Evolutionary conservation across 805 yeast genomes (phyloP).

Genomic region (Myxozyma mucilagina): DNA sequence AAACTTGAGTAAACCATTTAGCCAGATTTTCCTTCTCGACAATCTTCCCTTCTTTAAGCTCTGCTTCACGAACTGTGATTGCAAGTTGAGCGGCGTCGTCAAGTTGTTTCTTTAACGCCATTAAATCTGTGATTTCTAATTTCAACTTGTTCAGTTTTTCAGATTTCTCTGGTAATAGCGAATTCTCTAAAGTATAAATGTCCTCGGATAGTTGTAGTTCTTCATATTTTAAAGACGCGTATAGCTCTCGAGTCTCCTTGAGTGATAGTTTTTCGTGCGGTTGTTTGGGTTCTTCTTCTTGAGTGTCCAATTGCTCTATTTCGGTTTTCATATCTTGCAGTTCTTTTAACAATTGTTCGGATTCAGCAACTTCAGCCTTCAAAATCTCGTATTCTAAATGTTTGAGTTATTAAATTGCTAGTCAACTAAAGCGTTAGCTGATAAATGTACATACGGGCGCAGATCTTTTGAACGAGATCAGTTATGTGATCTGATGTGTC

Average conservation of each 20-base stretch:
- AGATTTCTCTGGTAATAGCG: slow-evolving; percentile 20
- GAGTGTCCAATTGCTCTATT: slow-evolving; percentile 39
- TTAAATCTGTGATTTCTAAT: slow-evolving; percentile 24
- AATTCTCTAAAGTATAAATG: slow-evolving; percentile 25
- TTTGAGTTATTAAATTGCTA: background rate
- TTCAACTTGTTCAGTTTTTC: slow-evolving; percentile 18
- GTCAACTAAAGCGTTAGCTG: too few species aligned
- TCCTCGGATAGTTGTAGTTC: slow-evolving; percentile 18
- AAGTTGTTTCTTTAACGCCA: slow-evolving; percentile 6
- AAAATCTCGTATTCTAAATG: slow-evolving; percentile 26
- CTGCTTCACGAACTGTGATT: slow-evolving; percentile 21
- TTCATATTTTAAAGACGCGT: slow-evolving; percentile 35
- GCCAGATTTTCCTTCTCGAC: slow-evolving; percentile 29
- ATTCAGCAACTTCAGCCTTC: slow-evolving; percentile 34
- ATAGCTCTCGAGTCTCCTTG: slow-evolving; percentile 38
- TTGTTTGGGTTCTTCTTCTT: slow-evolving; percentile 32
- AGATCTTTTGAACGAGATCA: slow-evolving; percentile 15
- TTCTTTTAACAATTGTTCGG: slow-evolving; percentile 38
- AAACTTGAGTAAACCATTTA: slow-evolving; percentile 28
- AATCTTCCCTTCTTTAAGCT: slow-evolving; percentile 22
- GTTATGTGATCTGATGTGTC: slow-evolving; percentile 31
- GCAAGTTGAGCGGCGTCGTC: slow-evolving; percentile 22
- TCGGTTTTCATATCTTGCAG: slow-evolving; percentile 39
- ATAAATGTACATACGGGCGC: slow-evolving; percentile 12
- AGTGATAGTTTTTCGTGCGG: slow-evolving; percentile 37